These are phyloP conservation scores for Rhododendron kiyosumense DNA, from an alignment of 148 eudicot species.

Conservation along the genomic window DNA sequence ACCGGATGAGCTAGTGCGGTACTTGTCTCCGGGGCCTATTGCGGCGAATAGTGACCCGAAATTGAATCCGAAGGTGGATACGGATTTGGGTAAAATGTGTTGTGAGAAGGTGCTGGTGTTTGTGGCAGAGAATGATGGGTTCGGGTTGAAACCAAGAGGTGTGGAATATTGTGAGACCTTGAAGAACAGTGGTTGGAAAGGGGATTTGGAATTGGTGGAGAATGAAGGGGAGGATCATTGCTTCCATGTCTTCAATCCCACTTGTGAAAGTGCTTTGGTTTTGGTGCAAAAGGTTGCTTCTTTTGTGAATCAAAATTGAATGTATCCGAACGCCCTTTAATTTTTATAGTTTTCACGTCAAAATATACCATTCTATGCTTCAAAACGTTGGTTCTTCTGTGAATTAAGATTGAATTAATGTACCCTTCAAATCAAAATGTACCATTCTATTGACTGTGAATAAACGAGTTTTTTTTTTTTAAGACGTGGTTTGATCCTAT, in stretches of 20 bases:
- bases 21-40: conserved; percentile 2
- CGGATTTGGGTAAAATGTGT: background rate
- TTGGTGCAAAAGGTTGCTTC: conserved; percentile 15
- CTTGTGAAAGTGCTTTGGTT: background rate
- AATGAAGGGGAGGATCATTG: conserved; percentile 34
- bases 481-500: no score
- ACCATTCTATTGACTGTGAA: no score
- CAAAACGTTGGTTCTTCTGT: background rate
- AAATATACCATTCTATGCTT: background rate
- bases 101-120: background rate
- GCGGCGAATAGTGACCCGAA: background rate
- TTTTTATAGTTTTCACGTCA: background rate
- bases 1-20: conserved; percentile 11
- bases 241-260: conserved; percentile 22
- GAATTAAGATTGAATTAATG: no score
- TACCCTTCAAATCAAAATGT: no score
- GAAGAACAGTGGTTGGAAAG: conserved; percentile 10
- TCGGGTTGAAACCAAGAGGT: background rate
- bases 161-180: background rate
- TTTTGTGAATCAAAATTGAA: conserved; percentile 16
- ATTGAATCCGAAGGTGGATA: background rate
- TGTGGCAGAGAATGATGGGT: background rate
- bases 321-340: background rate
- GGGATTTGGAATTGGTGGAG: conserved; percentile 32
- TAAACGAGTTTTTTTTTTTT: no score